Evolutionary conservation across 768 basidiomycete species (phyloP), one percentile per base, ranked within the genome.

Genomic region (Gelatoporia subvermispora): DNA sequence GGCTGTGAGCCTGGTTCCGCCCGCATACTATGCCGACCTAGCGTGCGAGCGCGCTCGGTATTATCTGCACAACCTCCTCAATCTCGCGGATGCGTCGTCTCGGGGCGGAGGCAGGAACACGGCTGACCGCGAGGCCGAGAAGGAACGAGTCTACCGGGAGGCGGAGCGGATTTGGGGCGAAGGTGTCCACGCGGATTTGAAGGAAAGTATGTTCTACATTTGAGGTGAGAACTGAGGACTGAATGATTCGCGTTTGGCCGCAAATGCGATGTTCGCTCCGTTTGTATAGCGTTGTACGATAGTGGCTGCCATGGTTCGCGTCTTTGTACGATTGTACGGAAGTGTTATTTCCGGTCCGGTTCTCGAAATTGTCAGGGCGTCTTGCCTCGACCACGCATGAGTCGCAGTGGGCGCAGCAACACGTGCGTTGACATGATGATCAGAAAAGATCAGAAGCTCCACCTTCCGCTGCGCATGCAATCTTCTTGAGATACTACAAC

Each of bases 21-120:
- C 88, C 0, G 88, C 88, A 0, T 88, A 88, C 60, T 89, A 88
- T 56, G 84, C 87, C 7, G 88, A 91, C 65, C 65, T 91, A 43
- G 89, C 87, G 1, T 90, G 88, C 61, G 88, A 92, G 65, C 72
- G 89, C 9, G 89, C 84, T 0, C 68, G 88, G 34, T 84, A 74
- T 59, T 92, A 89, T 58, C 55, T 92, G 35, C 86, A 89, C 52
- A 81, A 84, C 1, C 82, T 88, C 43, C 63, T 91, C 62, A 76
- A 68, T 41, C 41, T 54, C 34, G 64, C 72, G 3, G 58, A 58
- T 18, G 60, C 57, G 0, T 56, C 59, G 1, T 74, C 68, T 48
- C 65, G 52, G 49, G 65, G 45, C 49, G 64, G 62, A n/a, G 70
- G 68, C 48, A 41, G 47, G 44, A 45, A 47, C 31, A 16, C 5